A percentile compares a stretch with the other conserved stretches of the same genome.
Conservation (phyloP, 2,329 filamentous ascomycete genomes). For the Neonectria coccinea region DNA sequence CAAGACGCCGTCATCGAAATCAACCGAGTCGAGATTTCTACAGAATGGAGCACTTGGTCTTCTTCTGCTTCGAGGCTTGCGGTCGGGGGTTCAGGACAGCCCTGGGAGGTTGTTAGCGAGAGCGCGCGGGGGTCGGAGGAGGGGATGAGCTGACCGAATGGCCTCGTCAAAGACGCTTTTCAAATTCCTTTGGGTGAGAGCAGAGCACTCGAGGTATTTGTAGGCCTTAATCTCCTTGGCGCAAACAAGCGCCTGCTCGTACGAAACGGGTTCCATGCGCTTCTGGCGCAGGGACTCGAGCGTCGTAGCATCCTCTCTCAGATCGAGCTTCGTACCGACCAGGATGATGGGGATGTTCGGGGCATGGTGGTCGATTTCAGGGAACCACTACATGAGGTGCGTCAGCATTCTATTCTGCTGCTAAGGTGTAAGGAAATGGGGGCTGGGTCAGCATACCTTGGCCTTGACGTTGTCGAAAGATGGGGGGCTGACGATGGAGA, state of each 20-base stretch:
- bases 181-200: conserved; percentile 93
- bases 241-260: conserved; percentile 88
- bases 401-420: conserved; percentile 27
- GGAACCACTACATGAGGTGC: conserved; percentile 78
- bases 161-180: conserved; percentile 99
- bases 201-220: conserved; percentile 98
- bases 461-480: conserved; percentile 99
- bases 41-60: conserved; percentile 77
- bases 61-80: conserved; percentile 68
- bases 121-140: background rate
- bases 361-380: conserved; percentile 96
- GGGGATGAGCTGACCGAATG: conserved; percentile 77
- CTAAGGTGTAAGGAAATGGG: background rate
- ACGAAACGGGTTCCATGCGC: conserved; percentile 97
- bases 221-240: conserved; percentile 95
- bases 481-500: conserved; percentile 96
- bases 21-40: conserved; percentile 54
- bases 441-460: conserved; percentile 74
- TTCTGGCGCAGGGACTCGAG: conserved; percentile 86
- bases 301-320: conserved; percentile 88
- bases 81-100: conserved; percentile 79
- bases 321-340: conserved; percentile 95
- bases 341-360: conserved; percentile 96
- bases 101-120: conserved; percentile 58
- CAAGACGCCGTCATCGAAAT: conserved; percentile 40